These are phyloP conservation scores for Pythium guiyangense DNA, from an alignment of 352 stramenopile species.

Conservation along the genomic window DNA sequence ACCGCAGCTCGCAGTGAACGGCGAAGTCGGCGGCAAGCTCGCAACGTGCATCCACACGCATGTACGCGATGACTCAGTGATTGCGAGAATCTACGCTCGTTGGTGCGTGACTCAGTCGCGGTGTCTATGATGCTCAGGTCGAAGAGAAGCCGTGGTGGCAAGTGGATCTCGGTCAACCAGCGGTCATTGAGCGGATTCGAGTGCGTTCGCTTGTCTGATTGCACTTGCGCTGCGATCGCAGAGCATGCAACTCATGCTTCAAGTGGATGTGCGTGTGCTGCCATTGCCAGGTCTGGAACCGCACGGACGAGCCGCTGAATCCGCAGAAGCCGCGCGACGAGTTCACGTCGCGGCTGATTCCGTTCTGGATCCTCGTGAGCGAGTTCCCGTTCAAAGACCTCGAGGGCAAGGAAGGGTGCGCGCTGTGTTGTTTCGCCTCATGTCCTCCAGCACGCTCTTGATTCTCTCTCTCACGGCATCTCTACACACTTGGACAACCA, in stretches of 20 bases:
- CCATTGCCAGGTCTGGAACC: slow-evolving; percentile 76
- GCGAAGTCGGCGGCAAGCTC: slow-evolving; percentile 60
- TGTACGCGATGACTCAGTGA: neutral
- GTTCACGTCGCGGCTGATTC: slow-evolving; percentile 83
- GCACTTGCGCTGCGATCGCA: neutral
- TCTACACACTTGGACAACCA: too few species aligned
- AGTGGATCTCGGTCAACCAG: slow-evolving; percentile 83
- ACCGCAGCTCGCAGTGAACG: slow-evolving; percentile 80
- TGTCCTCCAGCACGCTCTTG: neutral
- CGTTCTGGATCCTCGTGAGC: slow-evolving; percentile 92
- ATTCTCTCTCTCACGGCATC: too few species aligned
- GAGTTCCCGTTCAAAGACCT: slow-evolving; percentile 82
- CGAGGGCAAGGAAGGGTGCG: slow-evolving; percentile 66
- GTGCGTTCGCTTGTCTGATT: slow-evolving; percentile 17
- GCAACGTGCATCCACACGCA: slow-evolving; percentile 88
- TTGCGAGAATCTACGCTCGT: too few species aligned
- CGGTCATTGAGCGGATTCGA: slow-evolving; percentile 74
- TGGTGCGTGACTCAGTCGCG: neutral
- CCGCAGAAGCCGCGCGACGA: slow-evolving; percentile 61
- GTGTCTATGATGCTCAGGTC: slow-evolving; percentile 25
- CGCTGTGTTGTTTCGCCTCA: neutral
- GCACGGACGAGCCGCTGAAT: slow-evolving; percentile 85
- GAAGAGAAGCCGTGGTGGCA: slow-evolving; percentile 93
- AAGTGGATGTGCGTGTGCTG: neutral
- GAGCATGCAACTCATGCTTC: neutral